Evolutionary conservation across 306 rosid species (phyloP).

Genomic region (Quercus cerris): DNA sequence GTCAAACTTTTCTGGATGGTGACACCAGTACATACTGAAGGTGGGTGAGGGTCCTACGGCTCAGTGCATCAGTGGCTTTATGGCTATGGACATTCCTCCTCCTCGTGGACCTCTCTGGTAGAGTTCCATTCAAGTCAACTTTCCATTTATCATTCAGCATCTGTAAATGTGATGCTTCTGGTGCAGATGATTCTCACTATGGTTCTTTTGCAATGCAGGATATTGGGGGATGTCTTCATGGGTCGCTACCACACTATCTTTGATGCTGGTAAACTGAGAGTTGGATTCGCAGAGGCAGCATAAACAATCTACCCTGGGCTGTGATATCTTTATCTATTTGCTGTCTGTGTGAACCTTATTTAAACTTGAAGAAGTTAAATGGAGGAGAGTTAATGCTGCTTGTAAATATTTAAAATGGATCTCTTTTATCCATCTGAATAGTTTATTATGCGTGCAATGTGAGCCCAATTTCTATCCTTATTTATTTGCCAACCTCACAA

Average conservation of each 20-base stretch:
- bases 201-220: conserved; percentile 53
- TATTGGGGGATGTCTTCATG: conserved; percentile 92
- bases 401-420: neutral
- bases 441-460: neutral
- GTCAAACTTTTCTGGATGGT: conserved; percentile 20
- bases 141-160: neutral
- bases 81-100: conserved; percentile 76
- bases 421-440: neutral
- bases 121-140: conserved; percentile 1
- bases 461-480: too few species aligned
- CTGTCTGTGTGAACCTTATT: neutral
- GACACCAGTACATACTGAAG: conserved; percentile 76
- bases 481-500: too few species aligned
- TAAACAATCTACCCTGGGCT: conserved; percentile 20
- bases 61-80: conserved; percentile 93
- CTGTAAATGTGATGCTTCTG: conserved; percentile 16
- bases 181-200: conserved; percentile 22
- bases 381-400: neutral
- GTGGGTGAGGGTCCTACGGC: conserved; percentile 65
- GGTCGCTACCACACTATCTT: conserved; percentile 87
- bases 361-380: neutral
- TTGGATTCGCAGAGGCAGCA: conserved; percentile 90
- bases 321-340: neutral
- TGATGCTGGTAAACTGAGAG: conserved; percentile 66
- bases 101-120: conserved; percentile 98